Evolutionary conservation across 2,329 filamentous ascomycete genomes (phyloP).

Genomic region (Eutypa lata): DNA sequence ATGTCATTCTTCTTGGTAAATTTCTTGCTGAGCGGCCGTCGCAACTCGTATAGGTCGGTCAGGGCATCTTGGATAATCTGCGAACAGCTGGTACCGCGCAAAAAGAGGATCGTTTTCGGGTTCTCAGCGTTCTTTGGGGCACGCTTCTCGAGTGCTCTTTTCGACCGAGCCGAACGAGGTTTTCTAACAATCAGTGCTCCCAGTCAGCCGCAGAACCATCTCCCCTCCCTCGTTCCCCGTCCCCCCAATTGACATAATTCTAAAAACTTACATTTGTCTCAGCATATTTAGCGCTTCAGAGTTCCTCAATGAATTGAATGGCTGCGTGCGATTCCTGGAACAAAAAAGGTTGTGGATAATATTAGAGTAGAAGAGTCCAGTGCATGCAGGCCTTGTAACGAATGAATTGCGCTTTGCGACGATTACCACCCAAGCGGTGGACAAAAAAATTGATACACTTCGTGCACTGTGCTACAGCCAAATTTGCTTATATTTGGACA

Average conservation of each 20-base stretch:
- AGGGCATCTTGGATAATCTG: slow-evolving; percentile 80
- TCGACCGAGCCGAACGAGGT: slow-evolving; percentile 76
- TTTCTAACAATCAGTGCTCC: slow-evolving; percentile 37
- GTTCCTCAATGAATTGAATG: background rate
- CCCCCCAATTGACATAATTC: too few relatives aligned
- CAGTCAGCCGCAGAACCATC: background rate
- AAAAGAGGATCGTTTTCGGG: slow-evolving; percentile 83
- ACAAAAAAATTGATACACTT: too few relatives aligned
- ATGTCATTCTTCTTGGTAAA: slow-evolving; percentile 97
- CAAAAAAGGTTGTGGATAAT: too few relatives aligned
- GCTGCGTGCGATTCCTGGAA: background rate
- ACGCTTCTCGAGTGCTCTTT: slow-evolving; percentile 89
- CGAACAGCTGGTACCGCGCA: slow-evolving; percentile 83
- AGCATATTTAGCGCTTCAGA: background rate
- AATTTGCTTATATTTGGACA: too few relatives aligned
- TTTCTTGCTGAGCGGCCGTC: slow-evolving; percentile 79
- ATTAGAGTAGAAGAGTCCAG: too few relatives aligned
- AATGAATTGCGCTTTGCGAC: background rate
- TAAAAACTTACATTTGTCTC: background rate
- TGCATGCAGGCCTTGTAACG: too few relatives aligned
- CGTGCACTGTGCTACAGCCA: too few relatives aligned
- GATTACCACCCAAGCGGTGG: too few relatives aligned
- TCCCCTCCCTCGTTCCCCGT: background rate
- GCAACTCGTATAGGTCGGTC: slow-evolving; percentile 79
- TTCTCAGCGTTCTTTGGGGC: slow-evolving; percentile 88